Percentiles rank a stretch among this genome's conserved stretches.
Evolutionary conservation across 179 eudicot genomes (phyloP).

Genomic region (Patellifolia procumbens): DNA sequence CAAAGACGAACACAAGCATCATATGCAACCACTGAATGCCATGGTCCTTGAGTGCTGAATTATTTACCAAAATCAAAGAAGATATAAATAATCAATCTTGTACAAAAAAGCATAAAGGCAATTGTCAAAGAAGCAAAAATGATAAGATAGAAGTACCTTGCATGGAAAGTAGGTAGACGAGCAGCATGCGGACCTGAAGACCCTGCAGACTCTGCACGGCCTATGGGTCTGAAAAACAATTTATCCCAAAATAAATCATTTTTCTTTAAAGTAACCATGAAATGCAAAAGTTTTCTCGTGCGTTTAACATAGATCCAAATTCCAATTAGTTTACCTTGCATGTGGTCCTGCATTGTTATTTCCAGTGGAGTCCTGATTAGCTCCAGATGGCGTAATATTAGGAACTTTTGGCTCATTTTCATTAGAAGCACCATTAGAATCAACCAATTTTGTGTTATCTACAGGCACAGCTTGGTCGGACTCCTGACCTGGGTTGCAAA

Average conservation of each 20-base stretch:
- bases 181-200: constrained; percentile 67
- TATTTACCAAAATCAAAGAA: constrained; percentile 15
- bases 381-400: constrained; percentile 25
- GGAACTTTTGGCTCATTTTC: constrained; percentile 28
- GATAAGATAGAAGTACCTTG: constrained; percentile 49
- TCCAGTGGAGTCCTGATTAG: constrained; percentile 31
- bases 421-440: constrained; percentile 29
- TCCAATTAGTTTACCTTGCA: constrained; percentile 45
- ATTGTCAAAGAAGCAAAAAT: constrained; percentile 8
- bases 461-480: constrained; percentile 31
- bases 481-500: constrained; percentile 45
- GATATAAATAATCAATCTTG: not conserved
- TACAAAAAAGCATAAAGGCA: not conserved
- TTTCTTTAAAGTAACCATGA: not conserved
- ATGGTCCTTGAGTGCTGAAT: constrained; percentile 88
- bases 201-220: constrained; percentile 52
- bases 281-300: not conserved
- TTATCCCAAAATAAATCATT: not conserved
- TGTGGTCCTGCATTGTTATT: constrained; percentile 34
- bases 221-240: constrained; percentile 40
- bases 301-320: not conserved
- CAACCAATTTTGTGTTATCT: constrained; percentile 23
- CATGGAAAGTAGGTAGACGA: constrained; percentile 86
- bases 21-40: constrained; percentile 87
- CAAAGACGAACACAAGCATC: constrained; percentile 98